These are phyloP conservation scores for Colletotrichum salicis DNA, from an alignment of 2,329 filamentous ascomycete species.

Conservation along the genomic window DNA sequence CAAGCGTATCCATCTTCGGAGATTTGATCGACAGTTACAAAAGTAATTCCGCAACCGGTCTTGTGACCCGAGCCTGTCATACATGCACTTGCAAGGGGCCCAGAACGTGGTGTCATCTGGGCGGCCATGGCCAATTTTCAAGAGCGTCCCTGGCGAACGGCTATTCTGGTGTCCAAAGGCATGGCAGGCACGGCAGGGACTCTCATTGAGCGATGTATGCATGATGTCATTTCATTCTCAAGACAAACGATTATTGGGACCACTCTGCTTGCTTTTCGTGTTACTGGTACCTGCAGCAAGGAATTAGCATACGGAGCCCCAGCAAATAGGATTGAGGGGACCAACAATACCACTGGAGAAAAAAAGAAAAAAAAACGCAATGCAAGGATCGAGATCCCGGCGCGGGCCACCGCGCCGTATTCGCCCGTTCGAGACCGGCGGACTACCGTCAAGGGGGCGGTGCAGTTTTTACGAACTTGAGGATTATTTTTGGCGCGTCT, in stretches of 20 bases:
- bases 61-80: background rate
- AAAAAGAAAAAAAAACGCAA: background rate
- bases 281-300: background rate
- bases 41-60: too few relatives aligned
- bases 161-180: background rate
- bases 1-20: background rate
- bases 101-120: background rate
- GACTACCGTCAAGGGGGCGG: constrained; percentile 15
- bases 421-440: constrained; percentile 25
- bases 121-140: background rate
- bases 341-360: background rate
- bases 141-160: background rate
- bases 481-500: background rate
- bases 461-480: background rate
- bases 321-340: background rate
- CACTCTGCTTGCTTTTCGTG: background rate
- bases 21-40: background rate
- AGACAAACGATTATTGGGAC: background rate
- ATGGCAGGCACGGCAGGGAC: too few relatives aligned
- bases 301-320: background rate
- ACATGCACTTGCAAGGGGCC: too few relatives aligned
- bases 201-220: background rate
- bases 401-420: background rate
- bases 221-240: background rate
- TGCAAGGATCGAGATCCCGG: constrained; percentile 11